A percentile compares a stretch with the other conserved stretches of the same genome.
Conservation (phyloP, 2,329 filamentous ascomycete genomes). For the Trichoderma afroharzianum region DNA sequence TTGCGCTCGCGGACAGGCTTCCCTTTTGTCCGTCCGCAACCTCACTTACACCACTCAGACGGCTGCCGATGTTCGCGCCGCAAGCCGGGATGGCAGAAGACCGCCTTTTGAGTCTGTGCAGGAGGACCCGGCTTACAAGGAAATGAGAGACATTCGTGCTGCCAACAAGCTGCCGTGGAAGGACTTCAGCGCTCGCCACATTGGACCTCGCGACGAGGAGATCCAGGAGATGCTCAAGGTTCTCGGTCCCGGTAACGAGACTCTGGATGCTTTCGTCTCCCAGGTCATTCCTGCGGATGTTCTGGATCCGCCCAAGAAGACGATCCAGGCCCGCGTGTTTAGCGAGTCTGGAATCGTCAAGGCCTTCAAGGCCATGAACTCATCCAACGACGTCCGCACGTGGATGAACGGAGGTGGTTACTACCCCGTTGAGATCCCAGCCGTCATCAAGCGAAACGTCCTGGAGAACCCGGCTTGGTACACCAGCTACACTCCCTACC, state of each 20-base stretch:
- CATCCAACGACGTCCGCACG: slow-evolving; percentile 40
- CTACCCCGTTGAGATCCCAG: slow-evolving; percentile 78
- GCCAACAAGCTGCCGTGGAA: slow-evolving; percentile 25
- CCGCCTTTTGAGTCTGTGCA: slow-evolving; percentile 19
- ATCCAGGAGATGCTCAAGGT: slow-evolving; percentile 74
- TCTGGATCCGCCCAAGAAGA: slow-evolving; percentile 38
- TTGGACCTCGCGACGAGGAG: slow-evolving; percentile 71
- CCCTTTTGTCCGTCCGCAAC: slow-evolving; percentile 14
- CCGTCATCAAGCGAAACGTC: slow-evolving; percentile 89
- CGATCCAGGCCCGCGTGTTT: slow-evolving; percentile 54
- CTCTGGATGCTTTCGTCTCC: slow-evolving; percentile 76
- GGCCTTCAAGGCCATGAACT: slow-evolving; percentile 37
- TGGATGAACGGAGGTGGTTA: slow-evolving; percentile 87
- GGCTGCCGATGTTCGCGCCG: slow-evolving; percentile 15
- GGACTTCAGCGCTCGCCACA: slow-evolving; percentile 74
- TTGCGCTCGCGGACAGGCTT: slow-evolving; percentile 4
- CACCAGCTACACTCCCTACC: slow-evolving; percentile 95
- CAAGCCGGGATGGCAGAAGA: slow-evolving; percentile 10
- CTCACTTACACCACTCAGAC: slow-evolving; percentile 20
- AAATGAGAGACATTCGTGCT: slow-evolving; percentile 23
- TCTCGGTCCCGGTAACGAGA: slow-evolving; percentile 69
- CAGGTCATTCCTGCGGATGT: slow-evolving; percentile 82
- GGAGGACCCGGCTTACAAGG: slow-evolving; percentile 23
- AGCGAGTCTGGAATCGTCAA: slow-evolving; percentile 25
- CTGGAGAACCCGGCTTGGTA: slow-evolving; percentile 95